These are phyloP conservation scores for Suhomyces pyralidae DNA, from an alignment of 805 yeast genomes.

Conservation along the genomic window DNA sequence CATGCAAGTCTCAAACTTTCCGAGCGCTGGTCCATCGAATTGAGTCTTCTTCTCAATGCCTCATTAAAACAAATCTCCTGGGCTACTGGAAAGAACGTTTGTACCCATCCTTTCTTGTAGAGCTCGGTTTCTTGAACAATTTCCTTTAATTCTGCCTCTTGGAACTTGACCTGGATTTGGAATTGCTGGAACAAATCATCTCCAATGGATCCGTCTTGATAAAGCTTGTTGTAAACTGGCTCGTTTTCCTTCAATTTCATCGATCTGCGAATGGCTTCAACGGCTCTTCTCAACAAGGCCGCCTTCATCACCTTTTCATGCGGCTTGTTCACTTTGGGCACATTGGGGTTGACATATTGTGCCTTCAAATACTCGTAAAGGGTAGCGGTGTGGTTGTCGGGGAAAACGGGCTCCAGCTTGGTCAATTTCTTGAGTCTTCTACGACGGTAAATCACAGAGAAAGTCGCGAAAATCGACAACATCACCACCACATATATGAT, in stretches of 20 bases:
- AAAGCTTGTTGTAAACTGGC: constrained; percentile 63
- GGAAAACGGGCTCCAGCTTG: constrained; percentile 70
- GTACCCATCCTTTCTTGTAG: constrained; percentile 78
- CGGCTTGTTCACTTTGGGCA: constrained; percentile 46
- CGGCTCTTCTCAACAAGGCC: constrained; percentile 58
- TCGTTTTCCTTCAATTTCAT: constrained; percentile 78
- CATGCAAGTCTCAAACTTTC: constrained; percentile 33
- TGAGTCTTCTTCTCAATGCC: constrained; percentile 76
- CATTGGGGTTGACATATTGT: constrained; percentile 33
- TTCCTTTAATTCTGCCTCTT: constrained; percentile 78
- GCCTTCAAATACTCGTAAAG: constrained; percentile 59
- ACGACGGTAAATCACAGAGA: constrained; percentile 65
- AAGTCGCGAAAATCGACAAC: constrained; percentile 61
- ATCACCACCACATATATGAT: constrained; percentile 70
- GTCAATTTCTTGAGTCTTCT: constrained; percentile 53
- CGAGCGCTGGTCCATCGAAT: constrained; percentile 41
- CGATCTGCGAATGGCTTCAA: constrained; percentile 82
- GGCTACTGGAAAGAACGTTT: constrained; percentile 67
- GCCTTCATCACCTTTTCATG: constrained; percentile 75
- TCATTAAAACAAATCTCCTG: constrained; percentile 91
- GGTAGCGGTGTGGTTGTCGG: constrained; percentile 61
- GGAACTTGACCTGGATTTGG: constrained; percentile 70
- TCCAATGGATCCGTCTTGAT: constrained; percentile 87
- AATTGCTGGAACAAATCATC: constrained; percentile 83
- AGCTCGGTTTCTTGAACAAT: constrained; percentile 71